These are phyloP conservation scores for Trichoderma arundinaceum DNA, from an alignment of 2,329 filamentous ascomycete genomes.

Conservation along the genomic window DNA sequence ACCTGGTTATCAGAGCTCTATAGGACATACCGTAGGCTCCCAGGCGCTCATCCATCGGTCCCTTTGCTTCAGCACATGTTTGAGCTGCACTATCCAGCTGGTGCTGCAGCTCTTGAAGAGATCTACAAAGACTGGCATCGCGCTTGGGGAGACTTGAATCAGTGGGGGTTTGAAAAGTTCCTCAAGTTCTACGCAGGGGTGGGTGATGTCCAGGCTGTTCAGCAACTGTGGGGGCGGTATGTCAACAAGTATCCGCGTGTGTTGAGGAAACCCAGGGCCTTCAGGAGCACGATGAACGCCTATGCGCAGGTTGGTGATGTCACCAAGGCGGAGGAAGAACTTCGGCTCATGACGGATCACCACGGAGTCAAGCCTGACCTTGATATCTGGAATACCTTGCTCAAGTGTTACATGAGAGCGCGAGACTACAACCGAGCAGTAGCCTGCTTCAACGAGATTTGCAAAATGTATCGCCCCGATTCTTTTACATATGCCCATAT, in stretches of 20 bases:
- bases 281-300: constrained; percentile 70
- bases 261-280: constrained; percentile 45
- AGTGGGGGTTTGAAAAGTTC: constrained; percentile 55
- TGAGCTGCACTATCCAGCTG: constrained; percentile 47
- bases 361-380: constrained; percentile 63
- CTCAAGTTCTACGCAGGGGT: constrained; percentile 55
- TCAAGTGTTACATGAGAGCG: constrained; percentile 71
- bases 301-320: constrained; percentile 73
- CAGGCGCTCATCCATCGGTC: constrained; percentile 46
- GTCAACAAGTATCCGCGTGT: constrained; percentile 45
- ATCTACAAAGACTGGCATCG: constrained; percentile 57
- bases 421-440: constrained; percentile 71
- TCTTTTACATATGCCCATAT: constrained; percentile 71
- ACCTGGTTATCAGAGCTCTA: constrained; percentile 52
- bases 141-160: constrained; percentile 48
- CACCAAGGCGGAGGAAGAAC: constrained; percentile 61
- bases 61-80: constrained; percentile 54
- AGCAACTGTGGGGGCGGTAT: constrained; percentile 54
- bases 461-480: constrained; percentile 58
- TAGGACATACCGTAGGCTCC: constrained; percentile 51
- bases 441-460: constrained; percentile 66
- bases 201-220: constrained; percentile 55
- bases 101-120: constrained; percentile 51
- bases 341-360: constrained; percentile 63
- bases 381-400: constrained; percentile 75